Evolutionary conservation across 805 yeast genomes (phyloP), one percentile per base, ranked within the genome.

Genomic region (Metschnikowia borealis): DNA sequence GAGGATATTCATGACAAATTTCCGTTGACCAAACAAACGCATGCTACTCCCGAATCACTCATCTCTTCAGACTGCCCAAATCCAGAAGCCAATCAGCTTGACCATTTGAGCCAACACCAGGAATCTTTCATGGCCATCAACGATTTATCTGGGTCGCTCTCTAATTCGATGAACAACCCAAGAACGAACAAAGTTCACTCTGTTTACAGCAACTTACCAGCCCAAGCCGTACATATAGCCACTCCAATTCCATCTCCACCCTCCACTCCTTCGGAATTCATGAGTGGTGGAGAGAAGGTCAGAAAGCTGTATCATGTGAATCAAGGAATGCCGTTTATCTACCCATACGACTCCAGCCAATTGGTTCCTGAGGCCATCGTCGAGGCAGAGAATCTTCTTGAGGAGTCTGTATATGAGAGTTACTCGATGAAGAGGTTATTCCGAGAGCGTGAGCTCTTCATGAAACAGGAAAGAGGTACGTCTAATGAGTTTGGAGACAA

Each of bases 171-270:
- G 45, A 85, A 78, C 45, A 76, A 75, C 32, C 85, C 87, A 2
- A 71, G 82, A 48, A 79, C 87, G 1, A 65, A 73, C 51, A 73
- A 73, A 57, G 54, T 73, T 4, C 79, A 76, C 49, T 66, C 75
- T 5, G 58, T 73, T 4, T 70, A 74, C 44, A 67, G 74, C 11
- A 70, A 74, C 35, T 63, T 80, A 20, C 85, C 84, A 1, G 69
- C 78, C 0, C 83, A 81, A 38, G 68, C 79, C 0, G 70, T 84
- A 5, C 91, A 87, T 63, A 77, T 89, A 10, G 91, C 96, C 0
- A 89, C 96, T 0, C 96, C 96, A 0, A 87, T 86, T 1, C 94
- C 96, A 3, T 87, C 96, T 0, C 96, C 96, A 0, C 84, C 87
- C 1, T 54, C 65, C 11, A 65, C 70, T 6, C 72, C 75, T 1